Conservation (phyloP, 2,329 filamentous ascomycete genomes). For the Penicillium sclerotigenum region DNA sequence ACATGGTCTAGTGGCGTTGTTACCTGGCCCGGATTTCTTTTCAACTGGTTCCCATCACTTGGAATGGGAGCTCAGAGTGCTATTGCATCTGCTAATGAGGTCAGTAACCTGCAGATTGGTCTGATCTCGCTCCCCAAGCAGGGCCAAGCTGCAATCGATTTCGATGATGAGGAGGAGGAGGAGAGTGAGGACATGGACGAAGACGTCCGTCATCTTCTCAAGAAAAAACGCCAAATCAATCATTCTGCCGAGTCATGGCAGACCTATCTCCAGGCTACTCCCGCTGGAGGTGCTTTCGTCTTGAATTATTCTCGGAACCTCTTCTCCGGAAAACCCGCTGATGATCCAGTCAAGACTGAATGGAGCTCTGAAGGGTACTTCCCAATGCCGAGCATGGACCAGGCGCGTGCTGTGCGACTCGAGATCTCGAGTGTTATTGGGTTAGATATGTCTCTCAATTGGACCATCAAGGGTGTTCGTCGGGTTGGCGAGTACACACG, state of each 20-base stretch:
- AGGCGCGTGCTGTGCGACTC: conserved; percentile 34
- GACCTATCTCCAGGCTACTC: conserved; percentile 29
- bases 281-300: conserved; percentile 27
- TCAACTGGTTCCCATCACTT: conserved; percentile 24
- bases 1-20: conserved; percentile 40
- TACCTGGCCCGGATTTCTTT: conserved; percentile 33
- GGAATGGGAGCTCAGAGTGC: conserved; percentile 23
- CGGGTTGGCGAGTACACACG: conserved; percentile 38
- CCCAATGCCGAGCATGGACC: conserved; percentile 28
- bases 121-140: conserved; percentile 29
- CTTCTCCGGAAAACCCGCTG: conserved; percentile 35
- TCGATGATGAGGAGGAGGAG: conserved; percentile 26
- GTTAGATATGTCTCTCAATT: conserved; percentile 30
- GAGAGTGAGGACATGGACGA: conserved; percentile 21
- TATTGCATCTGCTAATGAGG: conserved; percentile 17
- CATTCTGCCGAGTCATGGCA: conserved; percentile 36
- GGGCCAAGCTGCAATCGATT: conserved; percentile 11
- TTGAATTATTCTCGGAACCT: conserved; percentile 39
- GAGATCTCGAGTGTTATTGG: conserved; percentile 31
- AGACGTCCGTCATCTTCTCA: conserved; percentile 2
- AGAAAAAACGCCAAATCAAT: conserved; percentile 19
- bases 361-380: conserved; percentile 43
- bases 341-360: conserved; percentile 36
- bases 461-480: conserved; percentile 37
- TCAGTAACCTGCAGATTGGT: conserved; percentile 36